Evolutionary conservation across 108 stramenopile genomes (phyloP).

Genomic region (Aurantiochytrium sp.): DNA sequence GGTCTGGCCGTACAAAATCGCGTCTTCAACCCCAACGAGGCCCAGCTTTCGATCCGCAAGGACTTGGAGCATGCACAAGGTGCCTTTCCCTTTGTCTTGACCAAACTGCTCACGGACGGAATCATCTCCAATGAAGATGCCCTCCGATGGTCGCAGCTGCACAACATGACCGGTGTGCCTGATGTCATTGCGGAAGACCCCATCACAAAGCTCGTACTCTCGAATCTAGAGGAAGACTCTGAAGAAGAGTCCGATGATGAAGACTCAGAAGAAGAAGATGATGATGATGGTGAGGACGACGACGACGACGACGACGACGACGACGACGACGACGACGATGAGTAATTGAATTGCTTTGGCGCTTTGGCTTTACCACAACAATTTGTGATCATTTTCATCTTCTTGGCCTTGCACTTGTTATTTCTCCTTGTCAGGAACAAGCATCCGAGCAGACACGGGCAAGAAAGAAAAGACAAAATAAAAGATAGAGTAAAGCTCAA

Average conservation of each 20-base stretch:
- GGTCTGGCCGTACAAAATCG: not conserved
- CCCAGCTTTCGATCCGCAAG: not conserved
- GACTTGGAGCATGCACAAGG: not conserved
- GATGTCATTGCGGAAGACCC: not conserved
- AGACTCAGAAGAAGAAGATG: not conserved
- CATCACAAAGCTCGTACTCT: not conserved
- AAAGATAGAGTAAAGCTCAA: no score
- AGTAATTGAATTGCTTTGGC: not conserved
- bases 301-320: not conserved
- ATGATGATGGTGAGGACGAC: not conserved
- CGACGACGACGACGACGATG: not conserved
- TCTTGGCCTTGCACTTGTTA: no score
- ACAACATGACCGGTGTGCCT: not conserved
- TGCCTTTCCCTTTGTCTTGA: not conserved
- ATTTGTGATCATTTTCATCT: no score
- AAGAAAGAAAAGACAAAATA: no score
- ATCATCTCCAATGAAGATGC: not conserved
- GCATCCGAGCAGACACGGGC: no score
- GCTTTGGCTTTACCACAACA: not conserved
- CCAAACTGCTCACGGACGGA: not conserved
- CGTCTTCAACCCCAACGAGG: not conserved
- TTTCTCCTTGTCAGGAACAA: no score
- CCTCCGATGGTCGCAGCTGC: not conserved
- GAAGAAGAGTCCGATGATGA: not conserved
- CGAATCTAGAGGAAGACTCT: not conserved